Conservation (phyloP, 2,329 filamentous ascomycete species). For the Ustulina deusta region DNA sequence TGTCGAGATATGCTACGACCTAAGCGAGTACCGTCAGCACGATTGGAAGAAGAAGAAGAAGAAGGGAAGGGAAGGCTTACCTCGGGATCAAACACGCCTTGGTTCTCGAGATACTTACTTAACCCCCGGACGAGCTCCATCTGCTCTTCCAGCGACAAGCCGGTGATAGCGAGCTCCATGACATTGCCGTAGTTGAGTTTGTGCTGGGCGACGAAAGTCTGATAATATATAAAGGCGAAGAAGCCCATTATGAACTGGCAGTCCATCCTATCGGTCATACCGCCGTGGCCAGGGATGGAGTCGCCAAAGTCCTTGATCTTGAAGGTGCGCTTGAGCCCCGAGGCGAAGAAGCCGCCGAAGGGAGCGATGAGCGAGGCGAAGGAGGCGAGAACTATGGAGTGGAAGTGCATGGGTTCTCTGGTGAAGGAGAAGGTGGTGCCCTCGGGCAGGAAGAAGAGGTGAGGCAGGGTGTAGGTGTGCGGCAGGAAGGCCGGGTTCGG, state of each 20-base stretch:
- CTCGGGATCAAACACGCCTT: conserved; percentile 61
- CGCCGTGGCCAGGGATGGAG: conserved; percentile 95
- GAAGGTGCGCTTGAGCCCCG: conserved; percentile 96
- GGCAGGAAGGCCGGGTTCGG: conserved; percentile 92
- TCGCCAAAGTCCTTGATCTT: conserved; percentile 99
- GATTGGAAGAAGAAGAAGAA: background rate
- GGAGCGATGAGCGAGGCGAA: conserved; percentile 97
- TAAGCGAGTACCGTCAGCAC: conserved; percentile 31
- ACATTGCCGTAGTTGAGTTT: conserved; percentile 87
- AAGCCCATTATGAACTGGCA: conserved; percentile 99
- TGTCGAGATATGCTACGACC: conserved; percentile 53
- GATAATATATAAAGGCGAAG: conserved; percentile 98
- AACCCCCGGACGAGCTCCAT: conserved; percentile 79
- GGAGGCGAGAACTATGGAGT: conserved; percentile 88
- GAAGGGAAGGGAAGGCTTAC: conserved; percentile 48
- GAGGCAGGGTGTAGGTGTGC: conserved; percentile 62
- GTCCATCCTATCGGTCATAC: conserved; percentile 99
- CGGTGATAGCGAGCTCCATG: conserved; percentile 90
- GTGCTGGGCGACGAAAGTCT: conserved; percentile 93
- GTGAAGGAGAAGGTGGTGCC: conserved; percentile 68
- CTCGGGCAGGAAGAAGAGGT: conserved; percentile 68
- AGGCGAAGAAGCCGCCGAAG: conserved; percentile 98
- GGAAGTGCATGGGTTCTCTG: conserved; percentile 90
- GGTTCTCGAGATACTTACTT: conserved; percentile 73
- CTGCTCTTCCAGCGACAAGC: conserved; percentile 88